Conservation (phyloP, 345 rosid species). For the Melaleuca alternifolia region DNA sequence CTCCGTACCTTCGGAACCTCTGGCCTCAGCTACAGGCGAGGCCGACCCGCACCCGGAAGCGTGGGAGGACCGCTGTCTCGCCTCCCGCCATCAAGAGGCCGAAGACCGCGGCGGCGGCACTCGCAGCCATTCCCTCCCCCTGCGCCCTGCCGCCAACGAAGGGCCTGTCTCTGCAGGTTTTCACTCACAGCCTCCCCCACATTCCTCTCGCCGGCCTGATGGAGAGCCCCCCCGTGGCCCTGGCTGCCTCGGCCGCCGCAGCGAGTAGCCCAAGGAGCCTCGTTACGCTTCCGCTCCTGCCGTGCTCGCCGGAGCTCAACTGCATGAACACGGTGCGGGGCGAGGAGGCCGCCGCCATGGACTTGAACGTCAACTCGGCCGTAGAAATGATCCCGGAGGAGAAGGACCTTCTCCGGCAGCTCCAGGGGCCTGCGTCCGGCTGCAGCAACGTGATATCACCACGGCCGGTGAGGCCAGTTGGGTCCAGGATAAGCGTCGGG, state of each 20-base stretch:
- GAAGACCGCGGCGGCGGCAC: slow-evolving; percentile 5
- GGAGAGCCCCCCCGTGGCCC: not conserved
- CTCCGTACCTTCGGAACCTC: slow-evolving; percentile 66
- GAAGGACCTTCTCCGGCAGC: slow-evolving; percentile 46
- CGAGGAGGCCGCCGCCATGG: slow-evolving; percentile 19
- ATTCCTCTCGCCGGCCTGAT: slow-evolving; percentile 6
- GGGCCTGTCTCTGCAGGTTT: slow-evolving; percentile 21
- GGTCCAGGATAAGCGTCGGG: slow-evolving; percentile 58
- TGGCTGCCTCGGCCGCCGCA: not conserved
- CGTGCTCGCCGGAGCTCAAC: slow-evolving; percentile 21
- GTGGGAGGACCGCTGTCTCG: slow-evolving; percentile 57
- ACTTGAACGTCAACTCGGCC: slow-evolving; percentile 53
- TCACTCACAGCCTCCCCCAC: slow-evolving; percentile 27
- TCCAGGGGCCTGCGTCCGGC: slow-evolving; percentile 30
- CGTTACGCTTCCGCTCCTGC: slow-evolving; percentile 79
- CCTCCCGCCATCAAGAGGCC: slow-evolving; percentile 37
- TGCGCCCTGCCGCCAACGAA: not conserved
- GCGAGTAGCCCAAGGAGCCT: slow-evolving; percentile 18
- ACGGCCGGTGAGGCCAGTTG: slow-evolving; percentile 64
- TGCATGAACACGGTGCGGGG: slow-evolving; percentile 25
- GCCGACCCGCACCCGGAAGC: slow-evolving; percentile 81
- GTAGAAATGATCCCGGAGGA: slow-evolving; percentile 42
- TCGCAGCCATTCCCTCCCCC: not conserved
- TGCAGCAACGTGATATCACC: slow-evolving; percentile 45
- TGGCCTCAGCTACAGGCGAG: slow-evolving; percentile 88